Conservation (phyloP, 1,284 basidiomycete genomes). For the Earliella scabrosa region DNA sequence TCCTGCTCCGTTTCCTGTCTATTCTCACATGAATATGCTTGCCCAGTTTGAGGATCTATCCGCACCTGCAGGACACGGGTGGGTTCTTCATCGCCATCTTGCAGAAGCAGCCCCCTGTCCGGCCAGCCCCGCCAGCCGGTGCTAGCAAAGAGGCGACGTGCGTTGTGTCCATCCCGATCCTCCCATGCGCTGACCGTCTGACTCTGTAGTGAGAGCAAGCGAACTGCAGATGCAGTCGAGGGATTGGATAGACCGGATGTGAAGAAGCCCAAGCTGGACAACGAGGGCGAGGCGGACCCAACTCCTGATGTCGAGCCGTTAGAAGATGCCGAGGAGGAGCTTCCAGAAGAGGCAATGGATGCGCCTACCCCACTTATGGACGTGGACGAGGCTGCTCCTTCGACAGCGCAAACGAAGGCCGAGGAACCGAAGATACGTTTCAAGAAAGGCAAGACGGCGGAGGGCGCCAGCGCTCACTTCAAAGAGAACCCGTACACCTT, state of each 20-base stretch:
- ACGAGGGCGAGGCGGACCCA: conserved; percentile 18
- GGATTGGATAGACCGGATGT: conserved; percentile 45
- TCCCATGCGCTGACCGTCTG: not conserved
- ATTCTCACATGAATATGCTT: not conserved
- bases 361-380: conserved; percentile 14
- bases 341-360: conserved; percentile 20
- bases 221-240: conserved; percentile 46
- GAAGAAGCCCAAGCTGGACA: conserved; percentile 52
- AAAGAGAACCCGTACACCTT: conserved; percentile 93
- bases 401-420: not conserved
- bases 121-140: conserved; percentile 5
- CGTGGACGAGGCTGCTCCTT: conserved; percentile 23
- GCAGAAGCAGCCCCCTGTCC: conserved; percentile 45
- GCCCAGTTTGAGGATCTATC: conserved; percentile 84
- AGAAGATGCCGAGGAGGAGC: conserved; percentile 10
- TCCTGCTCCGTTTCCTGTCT: not conserved
- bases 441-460: conserved; percentile 33
- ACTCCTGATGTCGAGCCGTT: not conserved
- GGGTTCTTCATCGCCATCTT: conserved; percentile 97
- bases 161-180: conserved; percentile 5
- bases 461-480: conserved; percentile 58
- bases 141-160: conserved; percentile 29
- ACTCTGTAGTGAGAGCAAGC: conserved; percentile 48
- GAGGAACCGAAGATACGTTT: conserved; percentile 24
- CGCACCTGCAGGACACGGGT: conserved; percentile 96